These are phyloP conservation scores for Calocybe gangraenosa DNA, from an alignment of 768 basidiomycete species.

Conservation along the genomic window DNA sequence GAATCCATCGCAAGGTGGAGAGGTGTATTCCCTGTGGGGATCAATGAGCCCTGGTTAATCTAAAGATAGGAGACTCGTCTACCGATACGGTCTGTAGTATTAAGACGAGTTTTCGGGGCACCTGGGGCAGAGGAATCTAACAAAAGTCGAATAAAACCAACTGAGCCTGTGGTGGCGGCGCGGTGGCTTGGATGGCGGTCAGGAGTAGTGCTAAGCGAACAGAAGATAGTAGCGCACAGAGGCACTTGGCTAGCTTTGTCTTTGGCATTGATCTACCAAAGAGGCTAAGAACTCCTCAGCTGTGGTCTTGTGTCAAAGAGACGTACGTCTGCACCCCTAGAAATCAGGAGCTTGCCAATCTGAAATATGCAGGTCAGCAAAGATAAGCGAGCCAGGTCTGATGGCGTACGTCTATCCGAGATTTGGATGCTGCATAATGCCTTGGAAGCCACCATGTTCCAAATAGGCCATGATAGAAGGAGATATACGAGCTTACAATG, in stretches of 20 bases:
- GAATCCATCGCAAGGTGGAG: conserved; percentile 97
- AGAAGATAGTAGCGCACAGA: conserved; percentile 48
- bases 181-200: conserved; percentile 61
- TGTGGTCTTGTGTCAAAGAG: conserved; percentile 25
- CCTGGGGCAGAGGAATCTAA: conserved; percentile 71
- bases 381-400: conserved; percentile 19
- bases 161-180: conserved; percentile 92
- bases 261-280: conserved; percentile 80
- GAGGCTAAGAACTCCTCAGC: conserved; percentile 26
- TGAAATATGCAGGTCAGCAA: conserved; percentile 35
- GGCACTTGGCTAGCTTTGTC: conserved; percentile 93
- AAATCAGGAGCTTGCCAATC: conserved; percentile 85
- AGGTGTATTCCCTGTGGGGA: conserved; percentile 79
- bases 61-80: conserved; percentile 20
- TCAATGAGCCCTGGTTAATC: conserved; percentile 5
- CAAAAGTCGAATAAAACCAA: conserved; percentile 84
- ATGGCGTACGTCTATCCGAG: conserved; percentile 69
- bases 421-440: conserved; percentile 92
- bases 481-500: conserved; percentile 54
- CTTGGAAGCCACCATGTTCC: conserved; percentile 35
- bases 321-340: conserved; percentile 88
- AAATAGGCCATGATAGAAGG: conserved; percentile 7
- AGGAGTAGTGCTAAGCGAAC: conserved; percentile 19
- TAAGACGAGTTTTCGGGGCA: conserved; percentile 74
- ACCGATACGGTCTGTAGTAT: conserved; percentile 82